Evolutionary conservation across 176 grass and related monocot species (phyloP).

Genomic region (Bolboschoenus planiculmis): DNA sequence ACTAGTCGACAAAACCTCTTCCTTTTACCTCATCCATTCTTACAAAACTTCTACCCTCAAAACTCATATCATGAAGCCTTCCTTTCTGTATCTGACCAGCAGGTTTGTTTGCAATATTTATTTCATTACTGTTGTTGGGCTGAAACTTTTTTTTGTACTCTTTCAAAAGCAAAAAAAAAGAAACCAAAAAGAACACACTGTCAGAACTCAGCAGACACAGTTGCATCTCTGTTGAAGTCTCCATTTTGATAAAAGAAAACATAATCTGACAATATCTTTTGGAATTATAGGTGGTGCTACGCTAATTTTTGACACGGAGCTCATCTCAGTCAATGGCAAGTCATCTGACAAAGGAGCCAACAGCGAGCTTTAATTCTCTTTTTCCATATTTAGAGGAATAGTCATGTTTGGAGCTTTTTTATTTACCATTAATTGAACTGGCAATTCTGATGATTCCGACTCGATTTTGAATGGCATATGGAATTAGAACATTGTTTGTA

Average conservation of each 20-base stretch:
- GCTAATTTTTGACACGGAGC: slow-evolving; percentile 79
- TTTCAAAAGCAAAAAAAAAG: too few species aligned
- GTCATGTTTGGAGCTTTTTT: not conserved
- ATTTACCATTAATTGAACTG: not conserved
- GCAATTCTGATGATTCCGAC: not conserved
- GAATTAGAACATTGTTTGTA: not conserved
- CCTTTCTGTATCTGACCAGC: not conserved
- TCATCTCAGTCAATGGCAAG: slow-evolving; percentile 73
- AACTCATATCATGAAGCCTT: not conserved
- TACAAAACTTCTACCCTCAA: not conserved
- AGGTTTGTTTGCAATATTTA: not conserved
- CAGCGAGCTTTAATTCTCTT: slow-evolving; percentile 43
- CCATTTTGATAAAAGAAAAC: not conserved
- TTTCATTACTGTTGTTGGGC: not conserved
- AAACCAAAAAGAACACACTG: not conserved
- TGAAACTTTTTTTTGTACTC: not conserved
- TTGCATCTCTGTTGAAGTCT: not conserved
- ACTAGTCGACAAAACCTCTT: not conserved
- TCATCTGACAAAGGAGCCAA: slow-evolving; percentile 18
- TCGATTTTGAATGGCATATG: not conserved
- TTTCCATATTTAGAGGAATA: not conserved
- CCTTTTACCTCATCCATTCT: not conserved
- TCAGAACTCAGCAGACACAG: not conserved
- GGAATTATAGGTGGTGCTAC: slow-evolving; percentile 59
- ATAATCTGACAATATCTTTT: not conserved